Evolutionary conservation across 768 basidiomycete species (phyloP), one percentile per base, ranked within the genome.

Genomic region (Psilocybe cyanescens): DNA sequence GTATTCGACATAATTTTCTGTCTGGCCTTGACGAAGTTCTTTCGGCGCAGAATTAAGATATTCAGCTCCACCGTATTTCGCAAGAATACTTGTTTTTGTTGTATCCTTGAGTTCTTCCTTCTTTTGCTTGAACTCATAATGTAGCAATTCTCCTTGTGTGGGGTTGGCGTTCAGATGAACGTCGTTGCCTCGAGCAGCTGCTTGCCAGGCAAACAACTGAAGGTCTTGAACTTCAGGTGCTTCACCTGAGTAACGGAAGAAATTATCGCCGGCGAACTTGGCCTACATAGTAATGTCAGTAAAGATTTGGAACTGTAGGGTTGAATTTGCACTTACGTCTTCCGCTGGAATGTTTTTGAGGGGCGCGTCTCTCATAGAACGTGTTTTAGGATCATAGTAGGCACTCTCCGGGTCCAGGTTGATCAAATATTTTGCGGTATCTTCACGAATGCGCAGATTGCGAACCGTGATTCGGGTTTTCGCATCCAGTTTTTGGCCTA

Each of bases 311-410:
- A 39, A 58, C 44, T 35, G 3, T 14, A 59, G 11, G 11, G 2
- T 24, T 29, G 33, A 28, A 30, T 8, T 6, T 6, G 39, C 7
- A 78, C 91, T 54, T 71, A 96, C 95, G 70, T 99, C 97, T 75
- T 97, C 95, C n/a, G 92, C 78, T 5, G 87, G 81, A 28, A 92
- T 79, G 66, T 87, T 85, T 72, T 85, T 86, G 12, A 88, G 62
- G 0, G 97, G 97, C 45, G 97, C 96, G 70, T 99, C 97, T 76
- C 97, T 91, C 97, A 99, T 99, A 6, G 97, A 98, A 70, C 97
- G 90, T 11, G 97, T 99, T 80, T 99, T 99, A 50, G 97, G 97
- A 71, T 99, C 97, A 72, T 99, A 99, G 79, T 99, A 98, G 8
- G 97, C 97, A 68, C 92, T 95, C 0, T 94, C 90, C 1, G 91